Evolutionary conservation across 352 stramenopile genomes (phyloP), one percentile per base, ranked within the genome.

Genomic region (Phytophthora meadii): DNA sequence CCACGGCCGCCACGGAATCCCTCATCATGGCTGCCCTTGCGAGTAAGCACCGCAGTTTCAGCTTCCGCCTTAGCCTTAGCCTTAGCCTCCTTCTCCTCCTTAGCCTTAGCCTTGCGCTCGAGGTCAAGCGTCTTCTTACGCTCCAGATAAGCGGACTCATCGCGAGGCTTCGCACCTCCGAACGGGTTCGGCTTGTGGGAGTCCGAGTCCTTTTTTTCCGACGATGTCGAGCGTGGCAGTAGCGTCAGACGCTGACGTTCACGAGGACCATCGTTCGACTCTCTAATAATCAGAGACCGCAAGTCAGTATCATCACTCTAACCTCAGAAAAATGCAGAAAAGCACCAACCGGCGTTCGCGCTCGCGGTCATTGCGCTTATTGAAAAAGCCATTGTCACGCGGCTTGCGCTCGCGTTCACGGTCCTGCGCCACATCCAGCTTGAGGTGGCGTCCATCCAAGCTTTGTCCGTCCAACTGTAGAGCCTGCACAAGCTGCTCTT

Each of bases 121-220:
- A 56, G 27, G 37, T 81, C 67, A 11, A 47, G 56, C 34, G 73
- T 55, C 52, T 87, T 91, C 69, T 89, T 85, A 37, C 83, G 86
- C 61, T 92, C 86, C 10, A 77, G 70, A 58, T 93, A 90, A 51
- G 70, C 80, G 7, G 50, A 30, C 39, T 95, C 87, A 37, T 95
- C 87, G 30, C 84, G 87, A 3, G 88, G 87, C 71, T 95, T 96
- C 17, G 88, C 88, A n/a, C 94, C 79, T 14, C 88, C 88, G 51
- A 96, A 96, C 54, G 91, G 88, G 66, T 70, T 94, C 17, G 78
- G 65, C 42, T 84, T 90, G 46, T 76, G 54, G 15, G 47, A 60
- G 28, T 76, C 65, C 28, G 65, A 51, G 15, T 78, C 65, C 37
- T 74, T 61, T 28, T 68, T 55, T 32, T 88, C 76, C 1, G 61